phyloP scores from a whole-genome alignment of 1,139 yeast genomes.

The Yamadazyma triangularis region DNA sequence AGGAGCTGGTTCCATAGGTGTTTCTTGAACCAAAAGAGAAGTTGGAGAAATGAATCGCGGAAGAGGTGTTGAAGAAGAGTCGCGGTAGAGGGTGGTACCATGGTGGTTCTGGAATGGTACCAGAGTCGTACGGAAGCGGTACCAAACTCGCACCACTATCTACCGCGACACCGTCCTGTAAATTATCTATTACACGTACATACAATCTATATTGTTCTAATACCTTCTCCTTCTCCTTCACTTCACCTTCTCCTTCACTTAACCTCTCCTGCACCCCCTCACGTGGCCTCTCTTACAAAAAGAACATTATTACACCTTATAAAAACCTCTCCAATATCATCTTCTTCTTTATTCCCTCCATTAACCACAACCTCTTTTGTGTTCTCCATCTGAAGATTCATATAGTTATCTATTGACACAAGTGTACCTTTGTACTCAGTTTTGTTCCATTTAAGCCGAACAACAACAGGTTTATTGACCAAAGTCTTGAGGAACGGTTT shows the following conservation, averaged over 20 bases:
- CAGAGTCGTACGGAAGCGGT: no score
- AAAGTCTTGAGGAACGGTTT: slow-evolving; percentile 83
- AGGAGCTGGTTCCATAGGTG: slow-evolving; percentile 31
- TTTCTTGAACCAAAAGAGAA: neutral
- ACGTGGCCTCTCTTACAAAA: slow-evolving; percentile 57
- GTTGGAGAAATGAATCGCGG: neutral
- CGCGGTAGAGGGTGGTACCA: neutral
- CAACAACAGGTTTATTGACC: slow-evolving; percentile 65
- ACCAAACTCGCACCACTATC: no score
- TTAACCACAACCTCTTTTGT: slow-evolving; percentile 61
- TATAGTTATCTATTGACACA: slow-evolving; percentile 83
- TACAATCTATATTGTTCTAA: no score
- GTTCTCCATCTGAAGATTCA: slow-evolving; percentile 76
- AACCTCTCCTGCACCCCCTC: no score
- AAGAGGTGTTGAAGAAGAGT: neutral
- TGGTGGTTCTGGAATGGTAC: no score
- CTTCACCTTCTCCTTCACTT: no score
- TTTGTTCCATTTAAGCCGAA: slow-evolving; percentile 87
- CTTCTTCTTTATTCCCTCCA: slow-evolving; percentile 37
- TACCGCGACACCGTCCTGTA: no score
- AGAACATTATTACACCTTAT: slow-evolving; percentile 80
- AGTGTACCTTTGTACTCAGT: slow-evolving; percentile 88
- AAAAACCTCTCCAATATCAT: slow-evolving; percentile 74
- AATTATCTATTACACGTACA: no score
- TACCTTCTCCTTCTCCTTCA: no score